Percentiles rank a stretch among this genome's conserved stretches.
These are phyloP conservation scores for Monoraphidium neglectum DNA, from an alignment of 139 green algal genomes.

Conservation along the genomic window DNA sequence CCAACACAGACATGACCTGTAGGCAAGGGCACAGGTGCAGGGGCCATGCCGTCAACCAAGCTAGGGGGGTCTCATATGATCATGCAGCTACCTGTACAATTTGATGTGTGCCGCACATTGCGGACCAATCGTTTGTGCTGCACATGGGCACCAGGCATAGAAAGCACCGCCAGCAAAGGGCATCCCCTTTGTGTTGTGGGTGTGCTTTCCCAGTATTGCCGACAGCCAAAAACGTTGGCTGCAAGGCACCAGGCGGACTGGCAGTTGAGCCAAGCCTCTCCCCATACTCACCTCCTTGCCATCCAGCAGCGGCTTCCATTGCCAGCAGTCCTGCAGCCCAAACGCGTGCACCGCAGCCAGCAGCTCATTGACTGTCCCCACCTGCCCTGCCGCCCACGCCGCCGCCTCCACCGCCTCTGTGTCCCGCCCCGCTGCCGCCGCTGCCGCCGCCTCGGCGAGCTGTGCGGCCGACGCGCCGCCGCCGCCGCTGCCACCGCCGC, in stretches of 20 bases:
- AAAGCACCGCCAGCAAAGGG: no score
- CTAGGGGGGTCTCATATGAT: no score
- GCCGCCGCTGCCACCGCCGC: neutral
- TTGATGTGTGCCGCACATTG: no score
- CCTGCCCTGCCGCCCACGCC: conserved; percentile 9
- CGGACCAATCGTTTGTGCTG: no score
- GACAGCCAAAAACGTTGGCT: neutral
- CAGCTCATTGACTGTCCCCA: conserved; percentile 1
- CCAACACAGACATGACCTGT: conserved; percentile 62
- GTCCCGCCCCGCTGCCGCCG: neutral
- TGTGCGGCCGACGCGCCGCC: neutral
- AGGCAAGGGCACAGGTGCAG: no score
- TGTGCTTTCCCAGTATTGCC: no score
- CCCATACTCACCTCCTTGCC: conserved; percentile 21
- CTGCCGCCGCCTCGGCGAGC: neutral
- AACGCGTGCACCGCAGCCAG: conserved; percentile 18
- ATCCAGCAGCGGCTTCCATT: conserved; percentile 31
- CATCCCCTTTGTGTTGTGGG: no score
- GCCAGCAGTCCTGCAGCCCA: conserved; percentile 21
- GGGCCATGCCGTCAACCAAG: no score
- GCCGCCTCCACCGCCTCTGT: neutral
- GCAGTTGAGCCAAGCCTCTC: neutral
- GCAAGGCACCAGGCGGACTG: neutral
- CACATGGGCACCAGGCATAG: no score
- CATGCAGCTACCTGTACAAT: no score